phyloP scores from a whole-genome alignment of 441 rosid genomes.

The Pelargonium myrrhifolium region DNA sequence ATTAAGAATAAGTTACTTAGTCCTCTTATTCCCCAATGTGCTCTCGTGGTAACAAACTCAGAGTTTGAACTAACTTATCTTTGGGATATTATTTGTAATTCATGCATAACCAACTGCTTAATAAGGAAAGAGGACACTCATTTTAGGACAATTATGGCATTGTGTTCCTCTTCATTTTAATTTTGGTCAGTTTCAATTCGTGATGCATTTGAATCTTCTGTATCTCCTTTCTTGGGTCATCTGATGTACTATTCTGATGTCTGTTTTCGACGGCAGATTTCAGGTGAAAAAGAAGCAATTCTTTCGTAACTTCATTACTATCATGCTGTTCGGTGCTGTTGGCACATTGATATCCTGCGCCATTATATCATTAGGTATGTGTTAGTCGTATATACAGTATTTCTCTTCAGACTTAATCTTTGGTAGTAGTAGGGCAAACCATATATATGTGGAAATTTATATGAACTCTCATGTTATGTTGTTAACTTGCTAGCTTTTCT shows the following conservation, averaged over 20 bases:
- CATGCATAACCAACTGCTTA: neutral
- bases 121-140: neutral
- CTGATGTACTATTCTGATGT: slow-evolving; percentile 11
- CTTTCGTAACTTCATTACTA: slow-evolving; percentile 42
- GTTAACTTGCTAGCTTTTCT: neutral
- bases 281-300: slow-evolving; percentile 59
- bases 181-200: neutral
- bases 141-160: neutral
- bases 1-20: too few relatives aligned
- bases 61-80: too few relatives aligned
- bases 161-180: neutral
- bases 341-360: slow-evolving; percentile 50
- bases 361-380: slow-evolving; percentile 42
- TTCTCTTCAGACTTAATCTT: neutral
- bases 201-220: neutral
- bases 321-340: slow-evolving; percentile 44
- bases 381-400: neutral
- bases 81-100: too few relatives aligned
- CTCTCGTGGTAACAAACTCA: too few relatives aligned
- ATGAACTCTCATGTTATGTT: neutral
- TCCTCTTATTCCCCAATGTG: too few relatives aligned
- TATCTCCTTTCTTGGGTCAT: neutral
- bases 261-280: slow-evolving; percentile 33
- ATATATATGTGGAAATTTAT: neutral
- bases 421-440: neutral